Base-by-base conservation (phyloP, 208 protist species). In the Leishmania martiniquensis region DNA sequence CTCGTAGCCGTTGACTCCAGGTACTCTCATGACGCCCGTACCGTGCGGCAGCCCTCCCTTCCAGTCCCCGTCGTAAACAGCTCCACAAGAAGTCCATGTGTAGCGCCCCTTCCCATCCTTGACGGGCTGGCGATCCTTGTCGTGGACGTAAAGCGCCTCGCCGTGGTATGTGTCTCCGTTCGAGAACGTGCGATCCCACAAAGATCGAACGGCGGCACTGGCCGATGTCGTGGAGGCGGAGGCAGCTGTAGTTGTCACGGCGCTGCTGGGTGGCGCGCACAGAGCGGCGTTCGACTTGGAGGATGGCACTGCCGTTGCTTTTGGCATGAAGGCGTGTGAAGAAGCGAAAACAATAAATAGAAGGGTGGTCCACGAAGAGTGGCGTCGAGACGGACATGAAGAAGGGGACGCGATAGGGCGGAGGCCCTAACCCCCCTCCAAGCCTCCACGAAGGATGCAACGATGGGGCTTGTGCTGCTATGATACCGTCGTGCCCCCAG, bases 91-190 rank as follows among this genome's bases (percentile, higher is more conserved):
- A 15, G 87, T 84, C 90, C 89, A 94, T 42, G 87, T 86, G 82
- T 91, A 94, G 67, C 90, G 85, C 0, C 89, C 89, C 20, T 83
- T 65, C 34, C 88, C 90, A 71, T 94, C 89, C 44, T 91, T 89
- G n/a, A 94, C 57, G 12, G 79, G 79, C 6, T 85, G 71, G 20
- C 85, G 87, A 57, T 91, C 84, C 39, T 85, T 84, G 55, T 93
- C 71, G 57, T 94, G 82, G n/a, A 90, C 84, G n/a, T 81, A 81
- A 29, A 89, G 79, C 4, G 89, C 88, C 78, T 94, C 89, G 42
- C 88, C 91, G 34, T 78, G 75, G 79, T 96, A 96, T 25, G 44
- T 73, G 77, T 94, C 91, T 17, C 90, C 91, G 54, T 96, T 96
- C 32, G 85, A 70, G 62, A 93, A 94, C 47, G 85, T 93, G 55